These are phyloP conservation scores for Ascochyta rabiei DNA, from an alignment of 2,329 filamentous ascomycete species.

Conservation along the genomic window DNA sequence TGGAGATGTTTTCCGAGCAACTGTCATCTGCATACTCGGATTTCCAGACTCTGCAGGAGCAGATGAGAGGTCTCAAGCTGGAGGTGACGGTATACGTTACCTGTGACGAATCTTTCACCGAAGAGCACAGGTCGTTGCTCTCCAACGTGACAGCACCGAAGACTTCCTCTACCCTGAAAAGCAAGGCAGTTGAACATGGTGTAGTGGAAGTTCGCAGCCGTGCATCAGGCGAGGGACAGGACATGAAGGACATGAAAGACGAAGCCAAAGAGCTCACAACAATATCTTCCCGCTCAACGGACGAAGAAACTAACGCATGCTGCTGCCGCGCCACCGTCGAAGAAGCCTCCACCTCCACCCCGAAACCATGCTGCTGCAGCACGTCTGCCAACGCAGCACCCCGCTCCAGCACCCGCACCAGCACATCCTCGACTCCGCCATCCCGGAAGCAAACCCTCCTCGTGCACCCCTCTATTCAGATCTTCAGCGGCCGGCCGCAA, in stretches of 20 bases:
- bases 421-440: slow-evolving; percentile 13
- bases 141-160: slow-evolving; percentile 31
- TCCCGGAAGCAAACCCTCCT: slow-evolving; percentile 21
- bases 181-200: slow-evolving; percentile 19
- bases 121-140: slow-evolving; percentile 46
- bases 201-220: slow-evolving; percentile 27
- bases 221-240: slow-evolving; percentile 15
- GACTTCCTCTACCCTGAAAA: not conserved
- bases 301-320: slow-evolving; percentile 47
- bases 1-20: slow-evolving; percentile 60
- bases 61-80: slow-evolving; percentile 51
- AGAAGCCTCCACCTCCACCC: slow-evolving; percentile 22
- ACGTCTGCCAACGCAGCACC: not conserved
- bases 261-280: slow-evolving; percentile 22
- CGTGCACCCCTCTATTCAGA: slow-evolving; percentile 41
- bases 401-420: slow-evolving; percentile 7
- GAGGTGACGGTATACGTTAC: slow-evolving; percentile 63
- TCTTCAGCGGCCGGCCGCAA: slow-evolving; percentile 60
- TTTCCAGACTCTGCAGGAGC: slow-evolving; percentile 48
- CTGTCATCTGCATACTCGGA: slow-evolving; percentile 55
- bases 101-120: slow-evolving; percentile 56
- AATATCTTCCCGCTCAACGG: not conserved
- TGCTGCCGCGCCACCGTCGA: slow-evolving; percentile 58
- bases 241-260: slow-evolving; percentile 21
- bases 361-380: slow-evolving; percentile 27